Evolutionary conservation across 108 stramenopile species (phyloP), one percentile per base, ranked within the genome.

Genomic region (Poteriospumella lacustris): DNA sequence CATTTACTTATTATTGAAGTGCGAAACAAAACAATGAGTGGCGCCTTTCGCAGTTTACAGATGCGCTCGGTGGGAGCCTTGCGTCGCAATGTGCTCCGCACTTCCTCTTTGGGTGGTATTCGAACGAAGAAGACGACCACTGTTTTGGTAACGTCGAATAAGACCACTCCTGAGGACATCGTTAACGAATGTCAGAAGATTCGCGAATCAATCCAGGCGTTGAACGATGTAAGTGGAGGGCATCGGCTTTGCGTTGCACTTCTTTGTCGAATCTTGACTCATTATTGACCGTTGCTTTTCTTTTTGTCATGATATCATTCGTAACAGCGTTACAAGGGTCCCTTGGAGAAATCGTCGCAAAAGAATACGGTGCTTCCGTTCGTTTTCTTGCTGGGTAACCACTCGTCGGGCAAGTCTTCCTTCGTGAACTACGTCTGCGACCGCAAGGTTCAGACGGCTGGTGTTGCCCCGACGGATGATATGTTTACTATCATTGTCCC

Each of bases 401-500:
- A 99, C 84, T 93, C 82, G 43, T 84, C 83, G 15, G 94, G 96
- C 38, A 99, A 99, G 82, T 91, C 90, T 2, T 89, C 89, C 80
- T 99, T 99, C 77, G 92, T 97, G 86, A 99, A 99, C 85, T 92
- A 96, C 76, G 89, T 97, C 26, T 58, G 94, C 34, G 91, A 91
- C 34, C 87, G 96, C 15, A 59, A 78, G 31, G 90, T 99, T 58
- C 97, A 99, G 88, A 94, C 91, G 34, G 92, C 97, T 0, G 98
- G 98, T 1, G 98, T 99, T 39, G 98, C 98, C 15, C 98, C 98
- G n/a, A 99, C 98, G 0, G 98, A 99, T 78, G 98, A 99, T 88
- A 86, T 89, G 64, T 99, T 99, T 79, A 99, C 97, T 5, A 92
- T 99, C 47, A 95, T 99, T 73, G 91, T 93, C 0, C 95, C 98